A percentile compares a stretch with the other conserved stretches of the same genome.
Evolutionary conservation across 2,329 filamentous ascomycete species (phyloP).

Genomic region (Chaetomiaceae sp.): DNA sequence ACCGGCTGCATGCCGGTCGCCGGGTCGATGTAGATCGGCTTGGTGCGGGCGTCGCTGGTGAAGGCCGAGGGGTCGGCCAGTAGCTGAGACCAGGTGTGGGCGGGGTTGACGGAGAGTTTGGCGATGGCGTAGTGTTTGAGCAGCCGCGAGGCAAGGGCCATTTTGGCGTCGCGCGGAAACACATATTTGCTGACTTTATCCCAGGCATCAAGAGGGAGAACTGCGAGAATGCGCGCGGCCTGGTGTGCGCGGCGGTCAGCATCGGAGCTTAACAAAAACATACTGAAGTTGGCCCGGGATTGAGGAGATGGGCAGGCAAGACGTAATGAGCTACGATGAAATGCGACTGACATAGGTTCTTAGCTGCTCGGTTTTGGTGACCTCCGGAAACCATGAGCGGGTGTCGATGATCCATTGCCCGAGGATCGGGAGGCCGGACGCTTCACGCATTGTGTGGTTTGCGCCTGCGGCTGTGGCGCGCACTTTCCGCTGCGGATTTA

Average conservation of each 20-base stretch:
- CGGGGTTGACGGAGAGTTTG: conserved; percentile 39
- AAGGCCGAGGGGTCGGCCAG: conserved; percentile 28
- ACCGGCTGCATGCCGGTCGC: conserved; percentile 42
- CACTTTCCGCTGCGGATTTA: too few species aligned
- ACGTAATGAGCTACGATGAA: neutral
- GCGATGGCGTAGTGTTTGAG: conserved; percentile 66
- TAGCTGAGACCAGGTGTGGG: neutral
- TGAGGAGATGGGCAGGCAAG: neutral
- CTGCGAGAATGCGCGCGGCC: conserved; percentile 48
- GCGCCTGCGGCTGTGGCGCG: too few species aligned
- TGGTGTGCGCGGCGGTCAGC: conserved; percentile 25
- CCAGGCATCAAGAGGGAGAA: conserved; percentile 51
- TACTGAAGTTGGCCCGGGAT: neutral
- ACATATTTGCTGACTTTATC: conserved; percentile 54
- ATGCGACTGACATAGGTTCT: conserved; percentile 36
- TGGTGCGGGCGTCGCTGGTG: conserved; percentile 48
- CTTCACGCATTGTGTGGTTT: too few species aligned
- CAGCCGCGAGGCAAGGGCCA: conserved; percentile 65
- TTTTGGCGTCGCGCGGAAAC: conserved; percentile 66
- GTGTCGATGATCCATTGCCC: conserved; percentile 60
- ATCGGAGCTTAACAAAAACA: neutral
- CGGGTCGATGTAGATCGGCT: conserved; percentile 47
- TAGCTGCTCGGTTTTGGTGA: conserved; percentile 42
- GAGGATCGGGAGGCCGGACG: conserved; percentile 30
- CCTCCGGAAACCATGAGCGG: conserved; percentile 49